Base-by-base conservation (phyloP, 495 filamentous ascomycete genomes). In the Lasiosphaeria miniovina region DNA sequence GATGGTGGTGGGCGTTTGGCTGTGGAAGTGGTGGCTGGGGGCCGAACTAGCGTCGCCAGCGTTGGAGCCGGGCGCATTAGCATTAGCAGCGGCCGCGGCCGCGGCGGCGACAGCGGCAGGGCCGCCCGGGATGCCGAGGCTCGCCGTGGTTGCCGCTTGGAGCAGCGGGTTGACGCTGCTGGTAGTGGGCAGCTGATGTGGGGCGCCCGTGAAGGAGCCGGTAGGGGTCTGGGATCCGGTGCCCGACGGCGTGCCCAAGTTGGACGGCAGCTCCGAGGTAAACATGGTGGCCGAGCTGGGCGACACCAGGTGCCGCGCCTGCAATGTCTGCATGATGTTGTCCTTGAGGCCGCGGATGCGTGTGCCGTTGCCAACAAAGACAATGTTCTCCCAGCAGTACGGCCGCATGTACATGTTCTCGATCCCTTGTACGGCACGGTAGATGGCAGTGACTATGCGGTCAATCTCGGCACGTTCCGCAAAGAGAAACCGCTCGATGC, bases 241-340 rank as follows among this genome's bases (percentile, higher is more conserved):
- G 6, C 90, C 92, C 41, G 86, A 80, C 10, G 94, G 94, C 0
- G 94, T 98, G 49, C 88, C 89, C 68, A 96, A 82, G 72, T 92
- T 90, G 1, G 90, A 94, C 17, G 92, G 92, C 38, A 98, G 84
- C 74, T 98, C 94, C 49, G 90, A 95, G 40, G 91, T 96, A 80
- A 98, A 98, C 67, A 98, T 98, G 40, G 92, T 96, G 31, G 88
- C 91, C 3, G 86, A 86, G 46, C 89, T 93, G 0, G 94, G 94
- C 4, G 92, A 93, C 58, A 98, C 88, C 41, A 96, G 78, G 70
- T 94, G 95, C 64, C 91, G 93, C 60, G 86, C 83, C 36, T 84
- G 84, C 24, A 98, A 80, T 0, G 87, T 91, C 38, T 85, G 78
- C 45, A 97, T 71, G 43, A 98, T 81, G 52, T 94, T 88, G 54